Conservation (phyloP, 768 basidiomycete genomes). For the Podaxis sp. region DNA sequence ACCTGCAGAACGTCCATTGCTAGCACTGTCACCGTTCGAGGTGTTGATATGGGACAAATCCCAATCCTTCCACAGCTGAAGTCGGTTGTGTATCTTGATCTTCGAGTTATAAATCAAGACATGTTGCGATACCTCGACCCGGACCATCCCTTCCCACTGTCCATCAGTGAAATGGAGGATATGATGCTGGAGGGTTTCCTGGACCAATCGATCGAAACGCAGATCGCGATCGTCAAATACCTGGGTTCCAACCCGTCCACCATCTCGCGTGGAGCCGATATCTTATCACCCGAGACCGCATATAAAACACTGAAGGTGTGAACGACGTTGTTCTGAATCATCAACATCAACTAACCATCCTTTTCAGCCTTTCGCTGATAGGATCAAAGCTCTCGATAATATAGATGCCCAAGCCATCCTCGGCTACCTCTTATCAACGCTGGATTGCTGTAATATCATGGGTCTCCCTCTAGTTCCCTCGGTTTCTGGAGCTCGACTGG, state of each 20-base stretch:
- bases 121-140: slow-evolving; percentile 21
- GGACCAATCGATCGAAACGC: slow-evolving; percentile 9
- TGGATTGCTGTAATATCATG: slow-evolving; percentile 30
- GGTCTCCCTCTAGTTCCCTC: slow-evolving; percentile 39
- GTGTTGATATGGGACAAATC: background rate
- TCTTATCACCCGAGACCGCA: slow-evolving; percentile 2
- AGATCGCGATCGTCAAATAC: slow-evolving; percentile 12
- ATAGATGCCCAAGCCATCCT: slow-evolving; percentile 21
- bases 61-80: slow-evolving; percentile 5
- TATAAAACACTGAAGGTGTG: background rate
- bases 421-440: slow-evolving; percentile 35
- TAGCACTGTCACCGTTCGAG: background rate
- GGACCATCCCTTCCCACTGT: slow-evolving; percentile 17
- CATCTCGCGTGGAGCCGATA: slow-evolving; percentile 22
- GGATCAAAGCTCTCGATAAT: background rate
- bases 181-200: slow-evolving; percentile 6
- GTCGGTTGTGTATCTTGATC: background rate
- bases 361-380: background rate
- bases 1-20: background rate
- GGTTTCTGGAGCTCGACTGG: slow-evolving; percentile 25
- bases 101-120: background rate
- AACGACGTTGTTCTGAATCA: slow-evolving; percentile 16
- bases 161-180: slow-evolving; percentile 2
- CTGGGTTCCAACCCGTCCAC: slow-evolving; percentile 21
- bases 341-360: slow-evolving; percentile 18